These are phyloP conservation scores for Boletellus ananas DNA, from an alignment of 768 basidiomycete genomes.

Conservation along the genomic window DNA sequence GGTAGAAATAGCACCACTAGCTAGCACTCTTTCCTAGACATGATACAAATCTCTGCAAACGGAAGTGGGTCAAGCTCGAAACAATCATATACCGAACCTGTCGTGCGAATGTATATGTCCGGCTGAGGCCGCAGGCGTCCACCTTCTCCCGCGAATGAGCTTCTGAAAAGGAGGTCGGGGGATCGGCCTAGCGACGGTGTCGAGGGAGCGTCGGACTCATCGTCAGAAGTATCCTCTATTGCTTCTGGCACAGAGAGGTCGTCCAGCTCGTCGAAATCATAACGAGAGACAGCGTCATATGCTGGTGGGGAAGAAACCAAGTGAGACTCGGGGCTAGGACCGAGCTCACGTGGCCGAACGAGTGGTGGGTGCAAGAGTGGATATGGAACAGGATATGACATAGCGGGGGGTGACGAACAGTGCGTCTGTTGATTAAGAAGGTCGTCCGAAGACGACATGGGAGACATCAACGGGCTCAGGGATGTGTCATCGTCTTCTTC, in stretches of 20 bases:
- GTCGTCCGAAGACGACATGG: constrained; percentile 77
- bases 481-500: constrained; percentile 59
- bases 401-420: constrained; percentile 44
- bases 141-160: constrained; percentile 48
- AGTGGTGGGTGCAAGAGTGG: constrained; percentile 58
- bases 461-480: constrained; percentile 62
- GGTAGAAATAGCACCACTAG: constrained; percentile 40
- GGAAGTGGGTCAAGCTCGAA: constrained; percentile 73
- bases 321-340: constrained; percentile 41
- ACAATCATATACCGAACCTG: constrained; percentile 55
- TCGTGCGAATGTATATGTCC: constrained; percentile 61
- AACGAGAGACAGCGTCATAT: constrained; percentile 60
- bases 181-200: constrained; percentile 62
- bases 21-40: constrained; percentile 66
- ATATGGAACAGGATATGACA: constrained; percentile 63
- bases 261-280: constrained; percentile 59
- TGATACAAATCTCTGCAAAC: constrained; percentile 56
- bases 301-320: constrained; percentile 35
- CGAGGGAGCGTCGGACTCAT: constrained; percentile 70
- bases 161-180: constrained; percentile 50
- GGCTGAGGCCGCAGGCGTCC: constrained; percentile 46
- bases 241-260: constrained; percentile 73
- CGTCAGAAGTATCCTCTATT: constrained; percentile 82
- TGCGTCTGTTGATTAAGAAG: constrained; percentile 52
- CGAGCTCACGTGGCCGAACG: constrained; percentile 49